Evolutionary conservation across 1,284 basidiomycete species (phyloP), one percentile per base, ranked within the genome.

Genomic region (Ceratobasidium sp.): DNA sequence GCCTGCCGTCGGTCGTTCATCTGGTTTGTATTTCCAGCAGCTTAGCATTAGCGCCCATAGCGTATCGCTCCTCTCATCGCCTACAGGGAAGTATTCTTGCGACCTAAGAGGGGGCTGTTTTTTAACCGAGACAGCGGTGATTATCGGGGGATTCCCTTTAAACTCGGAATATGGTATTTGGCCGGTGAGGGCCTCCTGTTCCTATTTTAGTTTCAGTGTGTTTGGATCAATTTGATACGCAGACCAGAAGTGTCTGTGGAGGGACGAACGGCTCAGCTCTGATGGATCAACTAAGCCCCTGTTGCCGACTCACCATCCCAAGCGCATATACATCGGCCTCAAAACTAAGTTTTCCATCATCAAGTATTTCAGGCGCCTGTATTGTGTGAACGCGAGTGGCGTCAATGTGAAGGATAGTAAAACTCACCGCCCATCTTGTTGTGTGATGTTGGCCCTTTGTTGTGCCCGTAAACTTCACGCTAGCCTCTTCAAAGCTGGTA

Each of bases 321-420:
- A 69, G 67, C 6, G 67, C 67, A 38, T 52, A 69, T 12, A 69
- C 67, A 20, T 69, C 67, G 20, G 26, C 67, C 52, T 23, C 17
- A 15, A 15, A 9, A 28, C 67, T 69, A n/a, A 33, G 48, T 54
- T 52, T 28, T 2, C 48, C 50, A 15, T 50, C 67, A 13, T 69
- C 50, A 46, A 69, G 12, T 2, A 69, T 54, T 38, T 69, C 67
- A 33, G 67, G 67, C 15, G 67, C 48, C 67, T 69, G 20, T 38
- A n/a, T n/a, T n/a, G n/a, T n/a, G n/a, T n/a, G n/a, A n/a, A n/a
- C n/a, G n/a, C n/a, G n/a, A n/a, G n/a, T n/a, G n/a, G n/a, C n/a
- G n/a, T n/a, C n/a, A n/a, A n/a, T n/a, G n/a, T n/a, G n/a, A n/a
- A n/a, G n/a, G n/a, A n/a, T n/a, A n/a, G n/a, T n/a, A 13, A 33